Percentiles rank a stretch among this genome's conserved stretches.
Conservation (phyloP, 352 stramenopile species). For the Sclerospora graminicola region DNA sequence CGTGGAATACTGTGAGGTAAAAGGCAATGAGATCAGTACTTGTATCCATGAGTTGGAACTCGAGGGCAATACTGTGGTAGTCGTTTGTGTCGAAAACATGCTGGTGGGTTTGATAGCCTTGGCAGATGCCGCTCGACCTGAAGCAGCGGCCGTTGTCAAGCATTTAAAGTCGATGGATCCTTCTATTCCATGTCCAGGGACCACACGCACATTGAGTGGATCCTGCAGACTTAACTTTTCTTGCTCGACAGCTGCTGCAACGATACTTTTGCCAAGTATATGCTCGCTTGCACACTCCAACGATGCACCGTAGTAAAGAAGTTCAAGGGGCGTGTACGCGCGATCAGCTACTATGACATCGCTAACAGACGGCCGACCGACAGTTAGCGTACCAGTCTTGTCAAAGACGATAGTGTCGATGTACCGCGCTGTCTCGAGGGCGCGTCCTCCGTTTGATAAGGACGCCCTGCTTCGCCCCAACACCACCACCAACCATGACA, state of each 20-base stretch:
- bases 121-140: conserved; percentile 60
- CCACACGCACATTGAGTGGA: conserved; percentile 57
- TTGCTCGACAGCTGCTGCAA: conserved; percentile 59
- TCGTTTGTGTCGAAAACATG: conserved; percentile 57
- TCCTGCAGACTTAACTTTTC: conserved; percentile 69
- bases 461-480: conserved; percentile 82
- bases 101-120: conserved; percentile 68
- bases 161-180: conserved; percentile 77
- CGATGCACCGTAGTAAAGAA: conserved; percentile 72
- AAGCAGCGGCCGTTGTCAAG: conserved; percentile 59
- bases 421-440: conserved; percentile 72
- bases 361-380: conserved; percentile 67
- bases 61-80: conserved; percentile 80
- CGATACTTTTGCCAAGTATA: conserved; percentile 76
- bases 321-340: conserved; percentile 46
- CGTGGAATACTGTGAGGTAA: conserved; percentile 69
- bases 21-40: conserved; percentile 46
- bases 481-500: conserved; percentile 83
- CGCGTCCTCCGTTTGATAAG: conserved; percentile 81
- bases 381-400: conserved; percentile 90
- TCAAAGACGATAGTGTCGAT: conserved; percentile 88
- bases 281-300: conserved; percentile 82
- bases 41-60: conserved; percentile 79
- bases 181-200: conserved; percentile 72
- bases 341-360: conserved; percentile 66